Base-by-base conservation (phyloP, 75 land plant genomes). In the Chamaecyparis obtusa region DNA sequence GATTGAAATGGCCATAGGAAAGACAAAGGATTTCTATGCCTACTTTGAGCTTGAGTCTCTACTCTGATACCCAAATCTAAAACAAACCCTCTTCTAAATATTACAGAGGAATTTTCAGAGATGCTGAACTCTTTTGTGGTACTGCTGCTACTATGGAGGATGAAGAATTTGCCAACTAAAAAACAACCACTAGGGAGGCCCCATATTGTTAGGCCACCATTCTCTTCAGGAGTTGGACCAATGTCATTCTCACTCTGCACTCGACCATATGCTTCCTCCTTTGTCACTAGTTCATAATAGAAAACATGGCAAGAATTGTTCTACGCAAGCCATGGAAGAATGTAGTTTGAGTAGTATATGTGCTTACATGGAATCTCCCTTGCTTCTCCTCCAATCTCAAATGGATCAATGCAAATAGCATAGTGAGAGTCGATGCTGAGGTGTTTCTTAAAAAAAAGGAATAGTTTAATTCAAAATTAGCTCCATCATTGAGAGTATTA, bases 181-280 rank as follows among this genome's bases (percentile, higher is more conserved):
- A 93, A 94, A 5, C 95, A 94, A 0, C 95, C 94, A 39, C 94
- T 94, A 2, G 96, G 96, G 15, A 94, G 87, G 86, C 94, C 87
- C 96, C 96, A 93, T 32, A 94, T 94, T 1, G 94, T 94, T 15
- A 94, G 81, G 46, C 94, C 96, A 13, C 92, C 90, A 27, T 43
- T 49, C 10, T 27, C 44, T 77, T 77, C 43, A 39, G 83, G 11
- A 27, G 48, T 5, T 21, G n/a, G 24, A 13, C 24, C n/a, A 11
- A 24, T 43, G 83, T 13, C 11, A 11, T 10, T 43, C 49, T 80
- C 49, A 4, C 83, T 44, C 49, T 43, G 27, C n/a, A 33, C 75
- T n/a, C 83, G n/a, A 49, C 21, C 83, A 80, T 44, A 9, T 24
- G 10, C 49, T 48, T 41, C 83, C 9, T 80, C 83, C 19, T 80